Percentiles rank a stretch among this genome's conserved stretches.
These are phyloP conservation scores for Psilocybe cyanescens DNA, from an alignment of 768 basidiomycete species.

Conservation along the genomic window DNA sequence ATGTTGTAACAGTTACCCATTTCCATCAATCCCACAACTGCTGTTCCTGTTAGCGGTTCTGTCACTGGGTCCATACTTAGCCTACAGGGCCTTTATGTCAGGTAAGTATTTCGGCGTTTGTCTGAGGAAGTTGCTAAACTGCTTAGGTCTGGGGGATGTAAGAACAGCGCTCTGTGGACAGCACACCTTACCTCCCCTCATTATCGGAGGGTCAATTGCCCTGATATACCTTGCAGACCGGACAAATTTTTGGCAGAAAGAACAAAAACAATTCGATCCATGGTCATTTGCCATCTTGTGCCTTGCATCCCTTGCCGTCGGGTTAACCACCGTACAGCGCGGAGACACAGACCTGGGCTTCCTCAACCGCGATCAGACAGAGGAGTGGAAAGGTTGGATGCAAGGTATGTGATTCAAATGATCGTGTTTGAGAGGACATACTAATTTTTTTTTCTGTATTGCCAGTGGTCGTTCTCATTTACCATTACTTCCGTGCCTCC, in stretches of 20 bases:
- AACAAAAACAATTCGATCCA: conserved; percentile 81
- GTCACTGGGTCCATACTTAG: conserved; percentile 54
- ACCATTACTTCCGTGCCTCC: conserved; percentile 91
- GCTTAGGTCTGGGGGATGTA: conserved; percentile 11
- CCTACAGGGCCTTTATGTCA: conserved; percentile 31
- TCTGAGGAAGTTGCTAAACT: not conserved
- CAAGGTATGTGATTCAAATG: conserved; percentile 60
- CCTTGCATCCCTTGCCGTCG: conserved; percentile 54
- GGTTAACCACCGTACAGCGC: conserved; percentile 67
- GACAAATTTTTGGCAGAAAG: conserved; percentile 87
- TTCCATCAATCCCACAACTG: conserved; percentile 59
- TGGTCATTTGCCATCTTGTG: conserved; percentile 69
- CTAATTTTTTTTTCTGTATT: conserved; percentile 11
- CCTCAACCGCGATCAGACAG: conserved; percentile 90
- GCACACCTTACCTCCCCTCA: conserved; percentile 45
- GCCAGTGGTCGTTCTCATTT: conserved; percentile 86
- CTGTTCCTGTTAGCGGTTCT: conserved; percentile 52
- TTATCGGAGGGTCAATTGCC: conserved; percentile 69
- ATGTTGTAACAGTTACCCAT: conserved; percentile 81
- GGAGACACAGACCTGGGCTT: conserved; percentile 86
- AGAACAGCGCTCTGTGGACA: conserved; percentile 4
- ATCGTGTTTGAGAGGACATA: not conserved
- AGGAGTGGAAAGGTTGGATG: conserved; percentile 99
- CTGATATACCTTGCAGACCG: conserved; percentile 82
- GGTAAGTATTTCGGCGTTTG: conserved; percentile 13